Evolutionary conservation across 2,329 filamentous ascomycete species (phyloP), one percentile per base, ranked within the genome.

Genomic region (Fusarium sp.): DNA sequence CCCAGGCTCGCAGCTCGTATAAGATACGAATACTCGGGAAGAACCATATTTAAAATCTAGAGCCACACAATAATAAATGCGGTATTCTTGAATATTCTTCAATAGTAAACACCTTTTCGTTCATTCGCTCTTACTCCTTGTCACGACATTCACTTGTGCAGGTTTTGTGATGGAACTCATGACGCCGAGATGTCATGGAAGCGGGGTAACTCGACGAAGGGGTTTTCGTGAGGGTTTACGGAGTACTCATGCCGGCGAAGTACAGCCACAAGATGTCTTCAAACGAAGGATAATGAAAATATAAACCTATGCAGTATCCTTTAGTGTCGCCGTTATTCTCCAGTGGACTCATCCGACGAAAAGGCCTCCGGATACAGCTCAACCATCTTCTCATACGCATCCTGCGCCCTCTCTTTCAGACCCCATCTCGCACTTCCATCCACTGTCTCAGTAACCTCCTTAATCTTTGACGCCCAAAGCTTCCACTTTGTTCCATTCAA

Each of bases 281-380:
- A 7, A 22, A 28, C 0, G 8, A 47, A 47, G 8, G 0, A 28
- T 5, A 10, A 47, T 5, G 22, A 18, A 10, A 6, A 7, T 28
- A 8, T 47, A 47, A 20, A 8, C 14, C 12, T 20, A 20, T 5
- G 10, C 0, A 28, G 8, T 7, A 2, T 14, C 18, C 8, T 20
- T 14, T 7, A 3, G 12, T 18, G 8, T 10, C 1, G 6, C 2
- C 4, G 4, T 28, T 5, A 26, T 14, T 47, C 5, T 6, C 8
- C 18, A 5, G 1, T 47, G 0, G 14, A 20, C 18, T 3, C 2
- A 14, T 15, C 14, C 8, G n/a, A 36, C 4, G n/a, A 6, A 2
- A 72, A 74, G 1, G 41, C 41, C 13, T 66, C 63, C 0, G 68
- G 62, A 11, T 72, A 75, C 2, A 75, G 11, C 22, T 60, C 30